These are phyloP conservation scores for Candida silvicultrix DNA, from an alignment of 805 yeast species.

Conservation along the genomic window DNA sequence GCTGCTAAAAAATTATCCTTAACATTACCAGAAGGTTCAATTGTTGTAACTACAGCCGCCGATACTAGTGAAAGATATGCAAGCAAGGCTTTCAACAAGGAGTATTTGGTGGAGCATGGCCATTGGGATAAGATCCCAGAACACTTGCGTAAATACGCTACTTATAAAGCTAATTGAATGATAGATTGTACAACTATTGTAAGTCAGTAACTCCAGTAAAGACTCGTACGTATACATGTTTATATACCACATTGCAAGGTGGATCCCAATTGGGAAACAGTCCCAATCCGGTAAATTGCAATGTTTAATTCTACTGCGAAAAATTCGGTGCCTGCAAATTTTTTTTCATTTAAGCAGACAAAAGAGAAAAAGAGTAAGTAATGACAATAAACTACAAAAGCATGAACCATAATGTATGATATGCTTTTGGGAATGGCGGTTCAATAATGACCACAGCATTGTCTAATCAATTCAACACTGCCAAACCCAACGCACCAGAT, in stretches of 20 bases:
- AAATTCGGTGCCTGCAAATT: background rate
- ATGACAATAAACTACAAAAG: too few species aligned
- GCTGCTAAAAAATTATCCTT: constrained; percentile 17
- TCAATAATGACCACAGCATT: too few species aligned
- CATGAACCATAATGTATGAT: too few species aligned
- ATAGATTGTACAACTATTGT: too few species aligned
- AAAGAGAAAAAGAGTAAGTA: background rate
- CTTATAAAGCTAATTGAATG: constrained; percentile 4
- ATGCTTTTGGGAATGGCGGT: too few species aligned
- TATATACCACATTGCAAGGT: constrained; percentile 1
- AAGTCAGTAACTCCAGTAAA: too few species aligned
- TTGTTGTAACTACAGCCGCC: constrained; percentile 19
- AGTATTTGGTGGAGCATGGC: constrained; percentile 13
- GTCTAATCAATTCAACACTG: too few species aligned
- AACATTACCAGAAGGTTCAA: constrained; percentile 19
- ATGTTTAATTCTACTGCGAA: background rate
- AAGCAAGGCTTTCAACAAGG: constrained; percentile 15
- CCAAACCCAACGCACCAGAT: too few species aligned
- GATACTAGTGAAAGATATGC: constrained; percentile 18
- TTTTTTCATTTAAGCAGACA: background rate
- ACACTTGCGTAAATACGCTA: constrained; percentile 10
- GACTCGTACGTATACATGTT: too few species aligned
- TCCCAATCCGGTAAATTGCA: background rate
- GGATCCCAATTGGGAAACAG: background rate
- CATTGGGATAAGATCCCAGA: constrained; percentile 18